Conservation (phyloP, 2,329 filamentous ascomycete genomes). For the Keithomyces neogunnii region DNA sequence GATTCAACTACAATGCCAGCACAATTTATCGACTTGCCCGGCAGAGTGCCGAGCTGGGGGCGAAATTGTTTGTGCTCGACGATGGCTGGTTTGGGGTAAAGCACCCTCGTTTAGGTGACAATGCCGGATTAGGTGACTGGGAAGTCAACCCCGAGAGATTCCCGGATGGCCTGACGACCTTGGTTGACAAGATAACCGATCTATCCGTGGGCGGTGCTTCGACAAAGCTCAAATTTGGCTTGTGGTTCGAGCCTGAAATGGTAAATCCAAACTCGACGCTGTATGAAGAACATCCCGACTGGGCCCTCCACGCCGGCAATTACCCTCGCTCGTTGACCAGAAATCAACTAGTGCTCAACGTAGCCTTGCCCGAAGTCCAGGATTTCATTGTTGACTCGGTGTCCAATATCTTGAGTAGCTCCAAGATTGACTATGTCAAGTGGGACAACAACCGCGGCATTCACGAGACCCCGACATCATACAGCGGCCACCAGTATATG, state of each 20-base stretch:
- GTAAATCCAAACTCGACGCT: conserved; percentile 53
- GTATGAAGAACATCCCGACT: conserved; percentile 55
- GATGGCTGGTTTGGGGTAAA: conserved; percentile 58
- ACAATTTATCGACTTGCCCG: conserved; percentile 46
- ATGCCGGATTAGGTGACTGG: conserved; percentile 56
- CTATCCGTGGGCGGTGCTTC: conserved; percentile 38
- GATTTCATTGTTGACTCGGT: conserved; percentile 51
- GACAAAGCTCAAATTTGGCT: conserved; percentile 47
- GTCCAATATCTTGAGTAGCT: conserved; percentile 42
- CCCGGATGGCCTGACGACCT: conserved; percentile 43
- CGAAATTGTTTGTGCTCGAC: conserved; percentile 56
- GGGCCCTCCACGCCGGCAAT: conserved; percentile 48
- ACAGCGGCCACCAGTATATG: conserved; percentile 50
- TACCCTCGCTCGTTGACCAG: conserved; percentile 48
- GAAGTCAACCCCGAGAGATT: conserved; percentile 48
- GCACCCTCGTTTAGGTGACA: conserved; percentile 49
- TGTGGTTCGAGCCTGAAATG: conserved; percentile 65
- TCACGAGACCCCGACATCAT: conserved; percentile 48
- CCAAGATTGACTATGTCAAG: conserved; percentile 52
- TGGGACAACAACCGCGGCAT: conserved; percentile 62
- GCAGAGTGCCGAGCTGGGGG: conserved; percentile 48
- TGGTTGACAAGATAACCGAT: conserved; percentile 42
- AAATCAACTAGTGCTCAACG: conserved; percentile 53
- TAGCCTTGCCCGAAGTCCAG: conserved; percentile 53
- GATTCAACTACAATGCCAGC: conserved; percentile 48